phyloP scores from a whole-genome alignment of 2,329 filamentous ascomycete species.

The Paraphoma chrysanthemicola region DNA sequence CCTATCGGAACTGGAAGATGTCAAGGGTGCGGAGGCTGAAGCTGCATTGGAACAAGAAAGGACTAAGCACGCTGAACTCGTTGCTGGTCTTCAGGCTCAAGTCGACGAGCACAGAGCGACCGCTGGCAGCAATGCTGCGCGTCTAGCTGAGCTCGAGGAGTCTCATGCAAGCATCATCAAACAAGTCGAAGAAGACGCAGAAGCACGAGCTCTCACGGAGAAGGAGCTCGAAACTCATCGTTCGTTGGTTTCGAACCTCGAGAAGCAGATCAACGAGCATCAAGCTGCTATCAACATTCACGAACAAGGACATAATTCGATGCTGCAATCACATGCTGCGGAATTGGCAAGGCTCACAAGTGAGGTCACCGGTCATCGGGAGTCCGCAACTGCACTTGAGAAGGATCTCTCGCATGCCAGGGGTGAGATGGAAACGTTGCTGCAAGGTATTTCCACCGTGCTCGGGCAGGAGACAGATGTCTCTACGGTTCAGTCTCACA shows the following conservation, averaged over 20 bases:
- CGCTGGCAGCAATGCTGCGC: constrained; percentile 71
- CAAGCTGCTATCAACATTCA: constrained; percentile 62
- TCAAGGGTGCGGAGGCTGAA: constrained; percentile 34
- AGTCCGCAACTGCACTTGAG: constrained; percentile 53
- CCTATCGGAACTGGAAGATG: constrained; percentile 38
- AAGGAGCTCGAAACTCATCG: constrained; percentile 60
- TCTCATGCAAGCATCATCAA: constrained; percentile 70
- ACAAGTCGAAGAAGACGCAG: constrained; percentile 71
- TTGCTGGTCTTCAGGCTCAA: constrained; percentile 70
- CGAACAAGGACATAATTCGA: constrained; percentile 59
- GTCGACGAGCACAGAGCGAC: constrained; percentile 82
- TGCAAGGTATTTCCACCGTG: constrained; percentile 68
- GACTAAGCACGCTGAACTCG: constrained; percentile 57
- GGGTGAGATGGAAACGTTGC: constrained; percentile 63
- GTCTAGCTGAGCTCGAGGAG: constrained; percentile 76
- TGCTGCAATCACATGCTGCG: constrained; percentile 61
- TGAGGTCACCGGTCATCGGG: constrained; percentile 41
- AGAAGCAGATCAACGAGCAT: constrained; percentile 64
- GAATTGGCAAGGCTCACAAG: constrained; percentile 59
- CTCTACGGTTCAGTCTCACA: constrained; percentile 50
- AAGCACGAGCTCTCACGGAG: constrained; percentile 64
- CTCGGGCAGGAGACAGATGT: constrained; percentile 68
- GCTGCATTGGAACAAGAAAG: constrained; percentile 50
- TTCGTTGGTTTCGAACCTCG: constrained; percentile 61
- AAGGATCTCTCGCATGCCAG: constrained; percentile 67